A percentile compares a stretch with the other conserved stretches of the same genome.
Conservation (phyloP, 75 land plant genomes). For the Ceratopteris richardii region DNA sequence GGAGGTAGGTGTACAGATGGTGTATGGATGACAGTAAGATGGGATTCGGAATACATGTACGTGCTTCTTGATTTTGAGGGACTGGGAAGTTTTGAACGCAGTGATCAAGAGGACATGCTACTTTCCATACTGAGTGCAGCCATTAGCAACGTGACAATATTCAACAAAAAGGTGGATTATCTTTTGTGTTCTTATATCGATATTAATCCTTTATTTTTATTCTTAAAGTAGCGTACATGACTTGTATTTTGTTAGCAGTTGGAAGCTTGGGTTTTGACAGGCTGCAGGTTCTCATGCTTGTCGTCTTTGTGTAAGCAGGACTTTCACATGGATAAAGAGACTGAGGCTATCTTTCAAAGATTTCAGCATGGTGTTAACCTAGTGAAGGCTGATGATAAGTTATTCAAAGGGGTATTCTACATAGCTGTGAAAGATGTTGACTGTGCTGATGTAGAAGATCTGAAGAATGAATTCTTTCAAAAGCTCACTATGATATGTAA, state of each 20-base stretch:
- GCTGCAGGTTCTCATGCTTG: no score
- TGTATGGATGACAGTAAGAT: conserved; percentile 28
- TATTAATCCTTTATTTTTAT: not conserved
- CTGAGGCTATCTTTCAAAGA: conserved; percentile 24
- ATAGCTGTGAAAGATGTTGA: conserved; percentile 35
- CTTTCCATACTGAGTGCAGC: conserved; percentile 27
- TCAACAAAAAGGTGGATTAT: conserved; percentile 37
- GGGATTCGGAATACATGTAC: conserved; percentile 12
- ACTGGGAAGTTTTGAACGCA: conserved; percentile 31
- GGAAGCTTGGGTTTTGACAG: no score
- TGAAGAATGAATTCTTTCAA: conserved; percentile 17
- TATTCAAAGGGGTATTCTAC: conserved; percentile 33
- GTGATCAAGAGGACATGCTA: conserved; percentile 28
- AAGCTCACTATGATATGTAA: conserved; percentile 20
- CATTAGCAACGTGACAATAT: conserved; percentile 31
- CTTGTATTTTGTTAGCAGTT: no score
- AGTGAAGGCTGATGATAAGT: conserved; percentile 22
- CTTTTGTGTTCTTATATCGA: no score
- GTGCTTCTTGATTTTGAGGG: conserved; percentile 28
- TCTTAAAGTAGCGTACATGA: not conserved
- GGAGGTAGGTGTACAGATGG: conserved; percentile 35
- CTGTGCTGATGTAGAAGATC: conserved; percentile 22
- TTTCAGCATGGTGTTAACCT: conserved; percentile 32
- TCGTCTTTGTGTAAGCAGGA: conserved; percentile 12
- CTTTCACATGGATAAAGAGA: conserved; percentile 31